A percentile compares a stretch with the other conserved stretches of the same genome.
These are phyloP conservation scores for Jackrogersella minutella DNA, from an alignment of 495 filamentous ascomycete species.

Conservation along the genomic window DNA sequence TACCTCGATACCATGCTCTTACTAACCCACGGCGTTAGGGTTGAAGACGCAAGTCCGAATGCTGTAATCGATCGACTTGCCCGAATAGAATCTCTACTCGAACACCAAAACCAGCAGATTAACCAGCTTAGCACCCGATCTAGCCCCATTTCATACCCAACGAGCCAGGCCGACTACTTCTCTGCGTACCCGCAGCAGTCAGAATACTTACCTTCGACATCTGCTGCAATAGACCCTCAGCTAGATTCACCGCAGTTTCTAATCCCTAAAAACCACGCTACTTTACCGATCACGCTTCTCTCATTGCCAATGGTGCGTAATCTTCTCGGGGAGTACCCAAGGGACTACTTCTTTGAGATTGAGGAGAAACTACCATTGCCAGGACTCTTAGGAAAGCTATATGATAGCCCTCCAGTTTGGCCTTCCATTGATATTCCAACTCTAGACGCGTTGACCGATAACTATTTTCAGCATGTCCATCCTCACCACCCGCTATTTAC, in stretches of 20 bases:
- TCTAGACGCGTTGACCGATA: conserved; percentile 38
- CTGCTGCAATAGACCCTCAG: conserved; percentile 35
- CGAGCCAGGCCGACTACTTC: conserved; percentile 42
- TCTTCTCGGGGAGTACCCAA: conserved; percentile 44
- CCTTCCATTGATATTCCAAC: conserved; percentile 39
- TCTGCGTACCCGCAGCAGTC: conserved; percentile 36
- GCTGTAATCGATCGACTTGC: conserved; percentile 46
- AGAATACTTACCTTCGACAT: conserved; percentile 38
- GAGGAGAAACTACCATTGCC: conserved; percentile 44
- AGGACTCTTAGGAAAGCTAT: conserved; percentile 36
- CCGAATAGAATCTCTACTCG: conserved; percentile 45
- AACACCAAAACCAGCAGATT: conserved; percentile 47
- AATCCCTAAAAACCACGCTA: conserved; percentile 45
- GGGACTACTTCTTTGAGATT: conserved; percentile 45
- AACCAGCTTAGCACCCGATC: conserved; percentile 38
- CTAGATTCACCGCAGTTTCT: conserved; percentile 44
- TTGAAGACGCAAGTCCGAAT: conserved; percentile 41
- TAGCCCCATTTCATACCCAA: conserved; percentile 38
- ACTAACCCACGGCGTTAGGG: conserved; percentile 27
- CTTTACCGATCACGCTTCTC: conserved; percentile 43
- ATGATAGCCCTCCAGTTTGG: conserved; percentile 38
- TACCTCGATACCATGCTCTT: background rate
- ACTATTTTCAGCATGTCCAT: conserved; percentile 47
- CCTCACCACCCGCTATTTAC: conserved; percentile 48
- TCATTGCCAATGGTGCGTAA: conserved; percentile 42